A percentile compares a stretch with the other conserved stretches of the same genome.
These are phyloP conservation scores for Hymenoscyphus fraxineus DNA, from an alignment of 2,329 filamentous ascomycete species.

Conservation along the genomic window DNA sequence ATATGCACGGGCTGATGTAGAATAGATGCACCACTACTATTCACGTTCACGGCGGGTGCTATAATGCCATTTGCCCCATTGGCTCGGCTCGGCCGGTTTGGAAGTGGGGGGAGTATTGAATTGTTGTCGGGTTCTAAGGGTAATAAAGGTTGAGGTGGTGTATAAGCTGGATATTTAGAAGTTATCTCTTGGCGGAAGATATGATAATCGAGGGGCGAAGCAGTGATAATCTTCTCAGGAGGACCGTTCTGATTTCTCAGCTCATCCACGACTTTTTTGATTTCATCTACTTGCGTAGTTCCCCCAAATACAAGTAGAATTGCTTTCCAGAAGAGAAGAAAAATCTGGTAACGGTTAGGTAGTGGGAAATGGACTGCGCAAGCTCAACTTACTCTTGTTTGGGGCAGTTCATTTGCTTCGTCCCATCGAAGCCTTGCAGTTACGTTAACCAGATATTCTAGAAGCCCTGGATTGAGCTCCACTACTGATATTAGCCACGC, in stretches of 20 bases:
- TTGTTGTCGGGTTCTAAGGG: slow-evolving; percentile 88
- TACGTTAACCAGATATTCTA: slow-evolving; percentile 68
- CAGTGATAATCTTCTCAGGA: slow-evolving; percentile 68
- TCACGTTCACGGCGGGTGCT: slow-evolving; percentile 48
- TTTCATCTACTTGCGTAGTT: slow-evolving; percentile 64
- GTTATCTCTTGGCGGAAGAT: slow-evolving; percentile 94
- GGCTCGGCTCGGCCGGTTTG: slow-evolving; percentile 65
- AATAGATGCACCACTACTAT: slow-evolving; percentile 68
- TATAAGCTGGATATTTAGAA: slow-evolving; percentile 95
- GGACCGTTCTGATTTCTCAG: slow-evolving; percentile 43
- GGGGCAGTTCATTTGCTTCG: slow-evolving; percentile 57
- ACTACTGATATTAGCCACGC: slow-evolving; percentile 36
- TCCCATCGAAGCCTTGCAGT: slow-evolving; percentile 71
- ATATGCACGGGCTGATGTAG: slow-evolving; percentile 96
- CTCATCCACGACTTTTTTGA: slow-evolving; percentile 70
- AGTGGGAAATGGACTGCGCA: neutral
- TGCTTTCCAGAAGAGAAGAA: slow-evolving; percentile 88
- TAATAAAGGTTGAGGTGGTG: slow-evolving; percentile 77
- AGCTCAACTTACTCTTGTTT: slow-evolving; percentile 54
- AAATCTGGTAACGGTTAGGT: slow-evolving; percentile 49
- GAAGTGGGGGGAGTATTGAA: slow-evolving; percentile 80
- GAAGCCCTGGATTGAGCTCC: slow-evolving; percentile 60
- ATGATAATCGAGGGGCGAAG: slow-evolving; percentile 93
- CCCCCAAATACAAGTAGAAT: slow-evolving; percentile 83
- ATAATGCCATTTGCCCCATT: slow-evolving; percentile 61